These are phyloP conservation scores for Fusarium mangiferae DNA, from an alignment of 2,329 filamentous ascomycete species.

Conservation along the genomic window DNA sequence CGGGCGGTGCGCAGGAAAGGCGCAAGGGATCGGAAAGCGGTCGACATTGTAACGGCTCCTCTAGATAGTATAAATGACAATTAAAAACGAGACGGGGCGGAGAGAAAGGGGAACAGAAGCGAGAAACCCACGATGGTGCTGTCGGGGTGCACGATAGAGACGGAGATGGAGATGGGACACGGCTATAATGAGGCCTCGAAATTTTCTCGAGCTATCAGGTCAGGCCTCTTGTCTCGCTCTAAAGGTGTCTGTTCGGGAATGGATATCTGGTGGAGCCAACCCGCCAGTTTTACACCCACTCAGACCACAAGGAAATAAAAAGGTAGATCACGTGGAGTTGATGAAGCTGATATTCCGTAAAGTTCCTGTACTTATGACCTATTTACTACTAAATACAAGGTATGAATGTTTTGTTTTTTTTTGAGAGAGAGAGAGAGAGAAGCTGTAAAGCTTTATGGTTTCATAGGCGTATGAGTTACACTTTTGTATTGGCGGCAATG, in stretches of 20 bases:
- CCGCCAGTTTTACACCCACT: slow-evolving; percentile 33
- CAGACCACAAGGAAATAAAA: slow-evolving; percentile 19
- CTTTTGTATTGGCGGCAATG: background rate
- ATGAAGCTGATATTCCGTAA: background rate
- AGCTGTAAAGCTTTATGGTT: background rate
- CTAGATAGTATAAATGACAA: slow-evolving; percentile 41
- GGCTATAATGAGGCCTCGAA: slow-evolving; percentile 47
- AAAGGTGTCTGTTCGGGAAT: slow-evolving; percentile 18
- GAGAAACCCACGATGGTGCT: slow-evolving; percentile 38
- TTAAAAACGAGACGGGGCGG: slow-evolving; percentile 39
- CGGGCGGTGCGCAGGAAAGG: slow-evolving; percentile 86
- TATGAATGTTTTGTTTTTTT: background rate
- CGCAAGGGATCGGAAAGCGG: slow-evolving; percentile 79
- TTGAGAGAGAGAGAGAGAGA: no score
- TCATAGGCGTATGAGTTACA: background rate
- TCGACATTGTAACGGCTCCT: slow-evolving; percentile 72
- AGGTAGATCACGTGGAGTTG: slow-evolving; percentile 39
- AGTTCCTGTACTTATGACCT: background rate
- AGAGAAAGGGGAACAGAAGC: slow-evolving; percentile 17
- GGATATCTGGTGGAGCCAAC: slow-evolving; percentile 33
- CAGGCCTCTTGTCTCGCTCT: slow-evolving; percentile 18
- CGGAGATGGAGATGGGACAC: slow-evolving; percentile 24
- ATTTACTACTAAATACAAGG: background rate
- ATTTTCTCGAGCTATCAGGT: slow-evolving; percentile 50
- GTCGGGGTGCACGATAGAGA: slow-evolving; percentile 10